phyloP scores from a whole-genome alignment of 768 basidiomycete genomes.

The Leccinum broughii region DNA sequence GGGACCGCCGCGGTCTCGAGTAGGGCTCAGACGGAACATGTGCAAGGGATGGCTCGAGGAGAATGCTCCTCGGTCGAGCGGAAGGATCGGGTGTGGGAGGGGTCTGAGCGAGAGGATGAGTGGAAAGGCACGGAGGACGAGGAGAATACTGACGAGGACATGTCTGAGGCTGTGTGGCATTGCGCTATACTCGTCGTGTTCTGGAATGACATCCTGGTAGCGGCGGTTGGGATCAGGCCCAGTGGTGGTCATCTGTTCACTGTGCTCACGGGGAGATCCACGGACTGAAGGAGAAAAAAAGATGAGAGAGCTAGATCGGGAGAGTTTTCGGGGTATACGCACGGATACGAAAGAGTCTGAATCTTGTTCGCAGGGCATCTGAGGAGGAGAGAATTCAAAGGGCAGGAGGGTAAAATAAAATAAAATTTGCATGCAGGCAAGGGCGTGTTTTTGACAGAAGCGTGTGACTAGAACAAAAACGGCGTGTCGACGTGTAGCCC shows the following conservation, averaged over 20 bases:
- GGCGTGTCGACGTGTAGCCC: slow-evolving; percentile 81
- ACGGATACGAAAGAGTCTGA: slow-evolving; percentile 32
- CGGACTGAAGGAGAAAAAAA: slow-evolving; percentile 11
- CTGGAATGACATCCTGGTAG: slow-evolving; percentile 30
- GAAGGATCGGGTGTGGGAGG: slow-evolving; percentile 22
- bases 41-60: slow-evolving; percentile 24
- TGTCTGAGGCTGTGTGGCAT: slow-evolving; percentile 34
- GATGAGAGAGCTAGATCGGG: not conserved
- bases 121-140: slow-evolving; percentile 5
- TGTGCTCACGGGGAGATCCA: slow-evolving; percentile 33
- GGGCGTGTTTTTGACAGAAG: slow-evolving; percentile 30
- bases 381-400: not conserved
- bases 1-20: slow-evolving; percentile 21
- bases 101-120: slow-evolving; percentile 17
- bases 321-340: slow-evolving; percentile 2
- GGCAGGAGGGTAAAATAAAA: slow-evolving; percentile 3
- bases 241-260: slow-evolving; percentile 17
- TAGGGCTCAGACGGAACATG: slow-evolving; percentile 19
- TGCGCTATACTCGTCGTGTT: slow-evolving; percentile 27
- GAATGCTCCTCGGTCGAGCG: slow-evolving; percentile 28
- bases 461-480: slow-evolving; percentile 44
- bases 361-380: slow-evolving; percentile 13
- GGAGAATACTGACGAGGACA: slow-evolving; percentile 27
- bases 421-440: slow-evolving; percentile 26
- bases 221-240: slow-evolving; percentile 23